Evolutionary conservation across 371 early-diverging fungal species (phyloP).

Genomic region (Umbelopsis sp.): DNA sequence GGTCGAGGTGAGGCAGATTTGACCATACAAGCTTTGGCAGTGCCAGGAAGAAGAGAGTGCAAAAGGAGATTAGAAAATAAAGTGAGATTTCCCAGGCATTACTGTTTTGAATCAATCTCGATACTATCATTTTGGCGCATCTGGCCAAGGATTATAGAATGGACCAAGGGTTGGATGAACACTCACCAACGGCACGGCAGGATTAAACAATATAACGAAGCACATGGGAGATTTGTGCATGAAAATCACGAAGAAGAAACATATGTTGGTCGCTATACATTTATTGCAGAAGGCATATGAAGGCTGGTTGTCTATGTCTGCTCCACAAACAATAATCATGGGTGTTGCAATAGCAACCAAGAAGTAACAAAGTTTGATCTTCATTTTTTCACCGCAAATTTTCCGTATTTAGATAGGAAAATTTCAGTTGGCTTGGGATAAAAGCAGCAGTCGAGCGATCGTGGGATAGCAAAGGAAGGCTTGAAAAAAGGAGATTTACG

Average conservation of each 20-base stretch:
- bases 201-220: neutral
- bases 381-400: neutral
- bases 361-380: neutral
- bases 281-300: neutral
- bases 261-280: no score
- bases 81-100: neutral
- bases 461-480: neutral
- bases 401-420: slow-evolving; percentile 8
- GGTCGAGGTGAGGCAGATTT: neutral
- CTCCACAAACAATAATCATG: neutral
- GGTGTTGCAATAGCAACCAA: slow-evolving; percentile 12
- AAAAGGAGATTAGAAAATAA: neutral
- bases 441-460: neutral
- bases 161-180: neutral
- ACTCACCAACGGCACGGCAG: neutral
- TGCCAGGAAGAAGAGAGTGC: neutral
- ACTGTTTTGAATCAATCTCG: slow-evolving; percentile 3
- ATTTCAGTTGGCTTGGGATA: neutral
- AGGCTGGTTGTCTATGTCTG: neutral
- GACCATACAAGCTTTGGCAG: neutral
- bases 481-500: neutral
- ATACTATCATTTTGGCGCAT: neutral
- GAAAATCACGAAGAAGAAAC: no score
- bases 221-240: no score
- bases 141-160: neutral